These are phyloP conservation scores for Galeopsis tetrahit DNA, from an alignment of 257 asterid species.

Conservation along the genomic window DNA sequence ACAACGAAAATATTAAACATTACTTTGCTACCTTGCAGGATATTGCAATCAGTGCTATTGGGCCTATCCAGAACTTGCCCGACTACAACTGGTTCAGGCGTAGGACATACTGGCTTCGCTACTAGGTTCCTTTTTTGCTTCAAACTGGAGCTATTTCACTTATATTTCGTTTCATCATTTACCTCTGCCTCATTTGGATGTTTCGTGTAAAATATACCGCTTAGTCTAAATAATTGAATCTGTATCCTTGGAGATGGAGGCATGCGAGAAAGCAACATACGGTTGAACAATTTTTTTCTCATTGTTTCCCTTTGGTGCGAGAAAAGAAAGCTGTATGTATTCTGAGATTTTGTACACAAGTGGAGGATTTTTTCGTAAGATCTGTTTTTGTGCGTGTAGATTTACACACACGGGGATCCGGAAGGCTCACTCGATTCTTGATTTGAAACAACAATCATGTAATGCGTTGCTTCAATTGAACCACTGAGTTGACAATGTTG, in stretches of 20 bases:
- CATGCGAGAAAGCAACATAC: constrained; percentile 1
- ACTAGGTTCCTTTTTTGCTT: constrained; percentile 51
- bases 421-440: background rate
- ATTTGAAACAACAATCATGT: too few species aligned
- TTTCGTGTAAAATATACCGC: constrained; percentile 38
- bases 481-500: too few species aligned
- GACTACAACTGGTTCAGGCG: constrained; percentile 99
- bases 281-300: background rate
- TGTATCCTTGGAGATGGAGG: constrained; percentile 23
- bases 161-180: constrained; percentile 23
- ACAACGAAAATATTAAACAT: background rate
- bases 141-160: constrained; percentile 24
- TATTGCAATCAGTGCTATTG: constrained; percentile 76
- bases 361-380: background rate
- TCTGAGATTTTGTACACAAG: background rate
- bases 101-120: constrained; percentile 97
- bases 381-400: background rate
- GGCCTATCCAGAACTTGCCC: constrained; percentile 84
- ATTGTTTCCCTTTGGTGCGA: constrained; percentile 6
- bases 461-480: too few species aligned
- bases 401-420: too few species aligned
- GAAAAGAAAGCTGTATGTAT: constrained; percentile 26
- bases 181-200: constrained; percentile 17
- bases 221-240: constrained; percentile 45
- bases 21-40: constrained; percentile 50